Conservation (phyloP, 306 rosid species). For the Rosa persica region DNA sequence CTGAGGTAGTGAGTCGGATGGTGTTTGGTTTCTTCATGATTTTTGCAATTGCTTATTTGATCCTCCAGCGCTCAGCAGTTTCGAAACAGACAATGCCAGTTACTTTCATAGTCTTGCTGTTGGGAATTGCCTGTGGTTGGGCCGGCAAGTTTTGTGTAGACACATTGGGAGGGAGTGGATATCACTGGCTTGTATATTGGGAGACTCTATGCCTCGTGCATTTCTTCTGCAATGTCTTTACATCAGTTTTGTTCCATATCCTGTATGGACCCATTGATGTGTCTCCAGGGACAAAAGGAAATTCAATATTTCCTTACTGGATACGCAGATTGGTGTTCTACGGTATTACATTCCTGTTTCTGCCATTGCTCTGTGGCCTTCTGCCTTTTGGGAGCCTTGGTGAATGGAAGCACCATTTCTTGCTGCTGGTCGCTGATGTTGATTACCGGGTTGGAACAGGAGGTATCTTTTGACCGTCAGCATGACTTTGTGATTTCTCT, state of each 20-base stretch:
- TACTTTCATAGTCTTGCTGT: slow-evolving; percentile 64
- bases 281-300: slow-evolving; percentile 30
- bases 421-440: slow-evolving; percentile 20
- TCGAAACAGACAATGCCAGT: slow-evolving; percentile 69
- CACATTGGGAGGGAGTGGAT: slow-evolving; percentile 84
- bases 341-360: slow-evolving; percentile 39
- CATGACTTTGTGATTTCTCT: background rate
- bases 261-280: slow-evolving; percentile 61
- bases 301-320: slow-evolving; percentile 47
- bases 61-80: slow-evolving; percentile 58
- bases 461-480: background rate
- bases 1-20: slow-evolving; percentile 63
- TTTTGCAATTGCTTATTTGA: slow-evolving; percentile 46
- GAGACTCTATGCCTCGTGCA: slow-evolving; percentile 65
- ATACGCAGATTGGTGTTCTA: slow-evolving; percentile 55
- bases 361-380: slow-evolving; percentile 77
- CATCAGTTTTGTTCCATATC: slow-evolving; percentile 46
- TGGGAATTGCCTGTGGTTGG: slow-evolving; percentile 68
- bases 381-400: slow-evolving; percentile 72
- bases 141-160: slow-evolving; percentile 79
- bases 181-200: slow-evolving; percentile 73
- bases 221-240: slow-evolving; percentile 50
- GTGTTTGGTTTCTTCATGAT: slow-evolving; percentile 62
- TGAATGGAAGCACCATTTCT: slow-evolving; percentile 72
- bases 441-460: background rate